Base-by-base conservation (phyloP, 1,284 basidiomycete genomes). In the Ceratobasidium sp. region DNA sequence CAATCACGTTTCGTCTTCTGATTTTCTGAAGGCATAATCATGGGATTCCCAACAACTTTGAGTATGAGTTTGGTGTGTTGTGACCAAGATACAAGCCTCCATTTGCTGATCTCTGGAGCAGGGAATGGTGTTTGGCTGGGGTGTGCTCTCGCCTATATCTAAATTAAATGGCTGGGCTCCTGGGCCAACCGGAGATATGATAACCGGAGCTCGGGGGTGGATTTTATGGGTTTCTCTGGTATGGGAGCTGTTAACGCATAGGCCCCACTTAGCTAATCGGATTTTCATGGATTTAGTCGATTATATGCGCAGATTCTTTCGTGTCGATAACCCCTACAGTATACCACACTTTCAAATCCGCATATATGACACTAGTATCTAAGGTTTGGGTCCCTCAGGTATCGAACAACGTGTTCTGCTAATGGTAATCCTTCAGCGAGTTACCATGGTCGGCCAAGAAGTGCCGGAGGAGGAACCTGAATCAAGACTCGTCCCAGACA, bases 121-220 rank as follows among this genome's bases (percentile, higher is more conserved):
- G 90, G 96, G 97, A 50, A 98, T 98, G 93, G 81, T 99, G n/a
- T 91, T 95, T 1, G 97, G 97, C 16, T 99, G 97, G 97, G 96
- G 90, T 2, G 86, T 99, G 33, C 87, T 99, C 27, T 96, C 95
- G 0, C 97, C 97, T 0, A 82, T 98, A 14, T 90, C 96, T 1
- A 96, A 96, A 82, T 82, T 89, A 64, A 84, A 87, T 0, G 95
- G 95, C 5, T 98, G 96, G 96, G 96, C 96, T 0, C 95, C 96
- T 35, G 96, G 96, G 0, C 91, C 92, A 1, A 94, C 96, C 0
- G 90, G 92, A 0, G 94, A 95, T 80, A 95, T 96, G 88, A 89
- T 92, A 1, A 88, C 89, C 77, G 96, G 96, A 48, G 91, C 95
- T 23, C 89, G 96, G 66, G 96, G 95, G 23, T 97, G 95, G 96